Percentiles rank a stretch among this genome's conserved stretches.
Evolutionary conservation across 192 early-diverging fungal species (phyloP).

Genomic region (Coemansia sp.): DNA sequence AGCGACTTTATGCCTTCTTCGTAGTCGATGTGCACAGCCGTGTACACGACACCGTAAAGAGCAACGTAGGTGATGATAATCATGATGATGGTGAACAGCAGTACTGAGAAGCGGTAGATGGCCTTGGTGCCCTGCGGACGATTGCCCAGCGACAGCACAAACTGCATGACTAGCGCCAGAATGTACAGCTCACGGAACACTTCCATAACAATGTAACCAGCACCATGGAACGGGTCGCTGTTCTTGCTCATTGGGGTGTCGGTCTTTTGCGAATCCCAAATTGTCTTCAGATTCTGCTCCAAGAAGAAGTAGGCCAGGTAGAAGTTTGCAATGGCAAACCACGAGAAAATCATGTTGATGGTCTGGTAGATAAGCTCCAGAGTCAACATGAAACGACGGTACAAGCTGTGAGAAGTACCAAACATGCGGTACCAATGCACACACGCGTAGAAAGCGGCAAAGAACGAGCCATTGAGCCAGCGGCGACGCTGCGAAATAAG

Average conservation of each 20-base stretch:
- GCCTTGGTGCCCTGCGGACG: constrained; percentile 88
- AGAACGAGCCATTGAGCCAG: constrained; percentile 97
- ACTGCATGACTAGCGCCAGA: constrained; percentile 74
- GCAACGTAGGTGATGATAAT: constrained; percentile 76
- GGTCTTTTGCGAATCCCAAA: constrained; percentile 30
- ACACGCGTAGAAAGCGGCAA: constrained; percentile 86
- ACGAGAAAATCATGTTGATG: constrained; percentile 81
- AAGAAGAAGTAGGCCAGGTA: constrained; percentile 91
- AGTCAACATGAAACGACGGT: constrained; percentile 71
- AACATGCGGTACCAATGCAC: constrained; percentile 77
- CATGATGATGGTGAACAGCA: constrained; percentile 89
- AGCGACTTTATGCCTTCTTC: constrained; percentile 43
- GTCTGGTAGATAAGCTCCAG: constrained; percentile 82
- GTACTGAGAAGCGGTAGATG: constrained; percentile 71
- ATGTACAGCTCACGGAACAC: constrained; percentile 76
- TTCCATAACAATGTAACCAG: constrained; percentile 63
- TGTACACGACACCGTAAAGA: constrained; percentile 61
- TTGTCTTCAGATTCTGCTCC: constrained; percentile 53
- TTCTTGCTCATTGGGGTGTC: constrained; percentile 43
- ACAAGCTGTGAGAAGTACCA: constrained; percentile 69
- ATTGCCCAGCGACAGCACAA: constrained; percentile 93
- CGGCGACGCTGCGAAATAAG: constrained; percentile 95
- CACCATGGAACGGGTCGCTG: constrained; percentile 61
- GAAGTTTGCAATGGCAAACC: constrained; percentile 90
- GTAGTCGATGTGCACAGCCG: constrained; percentile 48